Base-by-base conservation (phyloP, 441 rosid species). In the Syzygium syzygioides region DNA sequence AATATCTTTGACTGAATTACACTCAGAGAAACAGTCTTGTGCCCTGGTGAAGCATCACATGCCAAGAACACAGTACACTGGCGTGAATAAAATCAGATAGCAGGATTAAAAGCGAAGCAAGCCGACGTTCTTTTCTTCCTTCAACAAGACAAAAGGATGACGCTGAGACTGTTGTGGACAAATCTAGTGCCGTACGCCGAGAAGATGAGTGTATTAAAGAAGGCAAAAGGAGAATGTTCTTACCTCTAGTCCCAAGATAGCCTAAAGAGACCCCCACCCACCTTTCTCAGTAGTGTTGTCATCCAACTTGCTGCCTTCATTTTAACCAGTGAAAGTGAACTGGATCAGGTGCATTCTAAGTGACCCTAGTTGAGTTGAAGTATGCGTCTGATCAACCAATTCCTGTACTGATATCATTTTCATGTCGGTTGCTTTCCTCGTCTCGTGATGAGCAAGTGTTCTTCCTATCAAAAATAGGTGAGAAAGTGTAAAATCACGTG, bases 381-480 rank as follows among this genome's bases (percentile, higher is more conserved):
- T 28, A 11, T 1, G 12, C 4, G 76, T 19, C 8, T 9, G 4
- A 41, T 20, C 15, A 6, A 5, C 23, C 7, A 26, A 76, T 76
- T 37, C 10, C 9, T 12, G 1, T 5, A 23, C 17, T 37, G 0
- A 37, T 71, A 71, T 71, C n/a, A 37, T 37, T 23, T 6, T 68
- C 2, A 4, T 10, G 50, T 5, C 4, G 50, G 28, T 68, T 0
- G 2, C 20, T 10, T 19, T 37, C 5, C 5, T 37, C 14, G 6
- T 37, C 7, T 37, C 9, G 0, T 41, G 1, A 20, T 23, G 0
- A 76, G 23, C 11, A 3, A 5, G 50, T 13, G 5, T 3, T 76
- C n/a, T 20, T 37, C 14, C 12, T 12, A 5, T 76, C 52, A 2
- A 23, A 37, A 76, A 12, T 14, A 37, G 41, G 52, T 1, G 10